Evolutionary conservation across 129 eudicot species (phyloP).

Genomic region (Sambucus nigra): DNA sequence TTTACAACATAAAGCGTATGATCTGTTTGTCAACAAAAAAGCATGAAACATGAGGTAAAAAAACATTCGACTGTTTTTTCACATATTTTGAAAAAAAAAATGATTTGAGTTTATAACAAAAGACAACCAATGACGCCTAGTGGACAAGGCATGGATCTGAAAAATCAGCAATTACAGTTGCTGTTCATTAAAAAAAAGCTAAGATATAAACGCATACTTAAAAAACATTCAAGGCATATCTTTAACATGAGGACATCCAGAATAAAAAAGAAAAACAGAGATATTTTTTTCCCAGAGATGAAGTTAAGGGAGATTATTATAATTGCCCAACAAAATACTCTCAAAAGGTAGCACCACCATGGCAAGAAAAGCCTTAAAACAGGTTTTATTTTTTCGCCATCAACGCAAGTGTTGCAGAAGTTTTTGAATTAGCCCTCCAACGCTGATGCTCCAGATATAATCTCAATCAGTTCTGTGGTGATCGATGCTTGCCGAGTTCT

Average conservation of each 20-base stretch:
- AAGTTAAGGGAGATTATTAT: neutral
- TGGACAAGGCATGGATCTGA: too few relatives aligned
- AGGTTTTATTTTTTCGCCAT: conserved; percentile 44
- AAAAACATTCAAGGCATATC: neutral
- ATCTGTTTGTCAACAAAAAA: too few relatives aligned
- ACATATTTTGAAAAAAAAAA: too few relatives aligned
- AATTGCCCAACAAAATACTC: neutral
- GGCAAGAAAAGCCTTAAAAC: neutral
- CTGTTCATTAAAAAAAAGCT: neutral
- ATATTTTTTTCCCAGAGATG: neutral
- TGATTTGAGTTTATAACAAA: too few relatives aligned
- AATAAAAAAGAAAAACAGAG: neutral
- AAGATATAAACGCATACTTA: neutral
- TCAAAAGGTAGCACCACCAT: neutral
- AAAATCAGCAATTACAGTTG: too few relatives aligned
- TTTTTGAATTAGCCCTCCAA: conserved; percentile 50
- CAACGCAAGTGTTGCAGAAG: conserved; percentile 9
- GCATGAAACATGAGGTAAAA: too few relatives aligned
- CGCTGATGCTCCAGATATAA: too few relatives aligned
- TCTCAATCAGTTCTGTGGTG: too few relatives aligned
- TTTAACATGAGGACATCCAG: neutral
- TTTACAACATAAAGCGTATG: too few relatives aligned
- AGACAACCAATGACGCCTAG: too few relatives aligned
- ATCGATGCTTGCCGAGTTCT: conserved; percentile 96
- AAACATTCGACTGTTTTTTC: too few relatives aligned